phyloP scores from a whole-genome alignment of 23 red algal genomes.

The Gracilariopsis chorda region DNA sequence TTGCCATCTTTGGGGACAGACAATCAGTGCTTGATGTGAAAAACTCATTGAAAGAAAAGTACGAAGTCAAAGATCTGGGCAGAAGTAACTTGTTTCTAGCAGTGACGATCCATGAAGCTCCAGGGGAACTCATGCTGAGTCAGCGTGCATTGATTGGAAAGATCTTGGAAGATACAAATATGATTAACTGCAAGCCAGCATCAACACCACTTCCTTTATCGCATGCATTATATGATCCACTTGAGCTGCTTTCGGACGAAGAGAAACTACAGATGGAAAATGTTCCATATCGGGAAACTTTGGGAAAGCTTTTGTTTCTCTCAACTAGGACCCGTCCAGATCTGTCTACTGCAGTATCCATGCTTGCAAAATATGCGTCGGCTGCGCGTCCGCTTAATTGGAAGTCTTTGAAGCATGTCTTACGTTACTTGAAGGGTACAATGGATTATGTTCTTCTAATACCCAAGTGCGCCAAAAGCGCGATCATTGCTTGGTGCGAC shows the following conservation, averaged over 20 bases:
- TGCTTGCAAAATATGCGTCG: not conserved
- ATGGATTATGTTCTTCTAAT: not conserved
- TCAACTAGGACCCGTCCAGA: slow-evolving; percentile 17
- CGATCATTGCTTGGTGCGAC: not conserved
- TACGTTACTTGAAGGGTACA: slow-evolving; percentile 28
- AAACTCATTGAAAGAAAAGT: not conserved
- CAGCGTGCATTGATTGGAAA: not conserved
- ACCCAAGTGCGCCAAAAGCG: not conserved
- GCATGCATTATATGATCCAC: not conserved
- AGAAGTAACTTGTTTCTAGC: not conserved
- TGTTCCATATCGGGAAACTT: not conserved
- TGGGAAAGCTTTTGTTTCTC: not conserved
- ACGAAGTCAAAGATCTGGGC: not conserved
- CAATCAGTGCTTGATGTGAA: not conserved
- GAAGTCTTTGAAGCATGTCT: slow-evolving; percentile 1
- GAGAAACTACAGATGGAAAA: not conserved
- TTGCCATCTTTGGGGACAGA: not conserved
- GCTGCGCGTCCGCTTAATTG: not conserved
- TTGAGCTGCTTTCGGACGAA: not conserved
- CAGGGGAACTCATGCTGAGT: not conserved
- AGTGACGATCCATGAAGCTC: not conserved
- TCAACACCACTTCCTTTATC: not conserved
- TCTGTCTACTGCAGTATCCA: not conserved
- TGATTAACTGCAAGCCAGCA: not conserved
- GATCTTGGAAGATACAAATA: not conserved